Conservation (phyloP, 176 grass and related monocot species). For the Bothriochloa decipiens region DNA sequence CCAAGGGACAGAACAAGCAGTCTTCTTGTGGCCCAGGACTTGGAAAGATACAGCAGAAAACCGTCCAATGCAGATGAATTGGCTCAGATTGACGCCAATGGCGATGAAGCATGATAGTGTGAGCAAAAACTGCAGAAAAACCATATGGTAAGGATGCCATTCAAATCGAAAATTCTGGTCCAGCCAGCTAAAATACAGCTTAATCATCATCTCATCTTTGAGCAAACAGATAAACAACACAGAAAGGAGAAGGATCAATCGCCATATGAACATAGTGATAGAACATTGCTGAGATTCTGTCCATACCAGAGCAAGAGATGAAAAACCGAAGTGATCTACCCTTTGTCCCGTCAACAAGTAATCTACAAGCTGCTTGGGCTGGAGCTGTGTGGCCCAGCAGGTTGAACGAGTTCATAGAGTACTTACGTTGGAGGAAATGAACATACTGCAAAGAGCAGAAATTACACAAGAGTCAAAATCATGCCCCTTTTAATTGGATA, state of each 20-base stretch:
- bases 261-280: neutral
- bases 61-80: too few species aligned
- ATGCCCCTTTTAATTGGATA: too few species aligned
- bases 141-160: too few species aligned
- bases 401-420: constrained; percentile 84
- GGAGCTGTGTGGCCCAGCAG: constrained; percentile 82
- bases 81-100: too few species aligned
- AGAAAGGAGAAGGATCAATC: neutral
- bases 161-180: too few species aligned
- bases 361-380: constrained; percentile 76
- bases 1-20: too few species aligned
- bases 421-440: constrained; percentile 80
- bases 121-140: too few species aligned
- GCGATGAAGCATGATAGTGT: too few species aligned
- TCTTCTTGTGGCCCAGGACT: too few species aligned
- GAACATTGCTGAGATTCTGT: neutral
- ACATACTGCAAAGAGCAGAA: constrained; percentile 59
- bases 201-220: neutral
- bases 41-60: too few species aligned
- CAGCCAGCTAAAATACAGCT: neutral
- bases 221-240: constrained; percentile 17
- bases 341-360: constrained; percentile 75
- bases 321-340: constrained; percentile 70
- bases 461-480: constrained; percentile 35
- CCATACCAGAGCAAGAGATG: constrained; percentile 67